A percentile compares a stretch with the other conserved stretches of the same genome.
Evolutionary conservation across 1,284 basidiomycete species (phyloP).

Genomic region (Farysia itapuensis): DNA sequence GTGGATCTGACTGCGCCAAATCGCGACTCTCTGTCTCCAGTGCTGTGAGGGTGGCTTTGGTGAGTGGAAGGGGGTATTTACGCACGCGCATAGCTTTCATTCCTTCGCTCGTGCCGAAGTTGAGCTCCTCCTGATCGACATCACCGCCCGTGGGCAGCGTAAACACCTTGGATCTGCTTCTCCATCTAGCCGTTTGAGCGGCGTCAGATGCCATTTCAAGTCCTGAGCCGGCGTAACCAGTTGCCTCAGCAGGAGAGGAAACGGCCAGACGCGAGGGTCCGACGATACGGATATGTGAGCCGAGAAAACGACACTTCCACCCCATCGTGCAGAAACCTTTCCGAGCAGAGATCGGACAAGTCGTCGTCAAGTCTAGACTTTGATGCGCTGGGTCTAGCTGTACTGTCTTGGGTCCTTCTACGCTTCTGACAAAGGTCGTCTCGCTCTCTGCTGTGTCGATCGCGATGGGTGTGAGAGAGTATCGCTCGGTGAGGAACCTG

Average conservation of each 20-base stretch:
- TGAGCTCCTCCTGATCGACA: slow-evolving; percentile 70
- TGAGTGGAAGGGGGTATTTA: slow-evolving; percentile 42
- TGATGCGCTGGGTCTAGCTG: slow-evolving; percentile 28
- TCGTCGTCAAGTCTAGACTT: slow-evolving; percentile 66
- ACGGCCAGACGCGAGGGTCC: slow-evolving; percentile 17
- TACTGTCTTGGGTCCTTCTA: not conserved
- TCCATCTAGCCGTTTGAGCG: slow-evolving; percentile 63
- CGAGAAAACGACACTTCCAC: slow-evolving; percentile 86
- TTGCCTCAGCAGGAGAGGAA: not conserved
- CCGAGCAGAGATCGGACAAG: slow-evolving; percentile 74
- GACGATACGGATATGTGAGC: slow-evolving; percentile 66
- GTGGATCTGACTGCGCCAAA: slow-evolving; percentile 11
- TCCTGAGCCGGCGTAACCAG: slow-evolving; percentile 29
- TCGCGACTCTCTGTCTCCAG: slow-evolving; percentile 36
- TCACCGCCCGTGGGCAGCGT: slow-evolving; percentile 45
- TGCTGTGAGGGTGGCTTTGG: slow-evolving; percentile 34
- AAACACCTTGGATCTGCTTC: slow-evolving; percentile 17
- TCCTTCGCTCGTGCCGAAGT: slow-evolving; percentile 66
- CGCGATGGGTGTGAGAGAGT: slow-evolving; percentile 13
- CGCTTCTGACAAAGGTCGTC: not conserved
- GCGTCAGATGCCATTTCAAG: slow-evolving; percentile 65
- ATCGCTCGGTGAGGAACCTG: slow-evolving; percentile 33
- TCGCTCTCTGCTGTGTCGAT: not conserved
- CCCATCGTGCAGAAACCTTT: slow-evolving; percentile 81
- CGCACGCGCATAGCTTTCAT: slow-evolving; percentile 28